Conservation (phyloP, 2,329 filamentous ascomycete species). For the Apiospora marii region DNA sequence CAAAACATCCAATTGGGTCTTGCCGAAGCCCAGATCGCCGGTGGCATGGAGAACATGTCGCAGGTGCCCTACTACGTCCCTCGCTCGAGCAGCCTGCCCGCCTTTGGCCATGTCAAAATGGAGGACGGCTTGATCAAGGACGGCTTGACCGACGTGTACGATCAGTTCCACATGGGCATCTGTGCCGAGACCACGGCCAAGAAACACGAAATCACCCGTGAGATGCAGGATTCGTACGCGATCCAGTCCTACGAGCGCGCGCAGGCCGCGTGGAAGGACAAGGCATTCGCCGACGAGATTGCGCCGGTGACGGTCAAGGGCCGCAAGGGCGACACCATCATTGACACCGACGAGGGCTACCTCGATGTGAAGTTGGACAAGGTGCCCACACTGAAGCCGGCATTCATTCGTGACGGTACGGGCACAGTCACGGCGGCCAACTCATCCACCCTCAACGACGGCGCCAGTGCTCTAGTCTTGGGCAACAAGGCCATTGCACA, state of each 20-base stretch:
- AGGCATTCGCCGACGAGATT: conserved; percentile 88
- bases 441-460: conserved; percentile 93
- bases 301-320: conserved; percentile 84
- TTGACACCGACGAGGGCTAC: conserved; percentile 89
- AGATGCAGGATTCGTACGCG: conserved; percentile 91
- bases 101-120: conserved; percentile 87
- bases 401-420: conserved; percentile 84
- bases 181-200: conserved; percentile 96
- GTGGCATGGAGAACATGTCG: conserved; percentile 99
- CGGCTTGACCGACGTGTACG: conserved; percentile 94
- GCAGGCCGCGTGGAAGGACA: conserved; percentile 85
- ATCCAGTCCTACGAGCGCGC: conserved; percentile 89
- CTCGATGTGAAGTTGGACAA: conserved; percentile 88
- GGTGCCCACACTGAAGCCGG: conserved; percentile 85
- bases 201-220: conserved; percentile 79
- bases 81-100: conserved; percentile 79
- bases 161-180: conserved; percentile 97
- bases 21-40: conserved; percentile 86
- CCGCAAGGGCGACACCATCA: conserved; percentile 81
- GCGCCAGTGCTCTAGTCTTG: conserved; percentile 87
- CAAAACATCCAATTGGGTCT: conserved; percentile 95
- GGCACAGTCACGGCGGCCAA: conserved; percentile 96
- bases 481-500: conserved; percentile 82
- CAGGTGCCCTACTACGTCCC: conserved; percentile 90
- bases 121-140: conserved; percentile 95